phyloP scores from a whole-genome alignment of 2,329 filamentous ascomycete genomes.

The Coniella vitis region DNA sequence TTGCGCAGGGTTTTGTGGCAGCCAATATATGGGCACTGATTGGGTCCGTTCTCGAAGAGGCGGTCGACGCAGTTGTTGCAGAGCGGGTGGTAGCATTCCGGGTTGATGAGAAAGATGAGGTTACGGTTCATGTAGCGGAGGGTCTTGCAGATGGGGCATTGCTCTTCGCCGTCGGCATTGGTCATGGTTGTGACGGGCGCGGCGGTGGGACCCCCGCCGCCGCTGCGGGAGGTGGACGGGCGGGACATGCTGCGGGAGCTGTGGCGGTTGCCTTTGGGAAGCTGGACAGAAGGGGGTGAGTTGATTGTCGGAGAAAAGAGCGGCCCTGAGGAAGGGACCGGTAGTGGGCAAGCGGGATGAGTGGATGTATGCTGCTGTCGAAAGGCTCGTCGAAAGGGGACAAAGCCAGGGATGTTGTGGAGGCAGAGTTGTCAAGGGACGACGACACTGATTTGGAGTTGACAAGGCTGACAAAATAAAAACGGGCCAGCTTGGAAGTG shows the following conservation, averaged over 20 bases:
- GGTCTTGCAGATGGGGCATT: constrained; percentile 96
- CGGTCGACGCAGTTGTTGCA: constrained; percentile 93
- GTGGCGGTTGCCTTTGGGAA: neutral
- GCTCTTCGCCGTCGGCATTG: constrained; percentile 46
- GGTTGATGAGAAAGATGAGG: constrained; percentile 94
- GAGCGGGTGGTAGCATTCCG: constrained; percentile 99
- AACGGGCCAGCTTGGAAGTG: neutral
- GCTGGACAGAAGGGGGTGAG: neutral
- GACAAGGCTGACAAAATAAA: neutral
- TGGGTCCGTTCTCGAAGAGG: constrained; percentile 86
- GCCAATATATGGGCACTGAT: constrained; percentile 83
- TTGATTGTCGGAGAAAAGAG: too few relatives aligned
- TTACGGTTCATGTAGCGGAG: constrained; percentile 90
- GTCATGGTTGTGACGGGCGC: constrained; percentile 13
- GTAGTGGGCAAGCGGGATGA: too few relatives aligned
- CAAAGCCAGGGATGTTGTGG: too few relatives aligned
- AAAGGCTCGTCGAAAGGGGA: too few relatives aligned
- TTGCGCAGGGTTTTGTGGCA: constrained; percentile 84
- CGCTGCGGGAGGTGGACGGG: constrained; percentile 17
- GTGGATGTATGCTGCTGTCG: too few relatives aligned
- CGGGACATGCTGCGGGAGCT: constrained; percentile 28
- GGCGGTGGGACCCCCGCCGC: constrained; percentile 13
- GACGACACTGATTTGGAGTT: neutral
- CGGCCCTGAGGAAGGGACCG: too few relatives aligned
- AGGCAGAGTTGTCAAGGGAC: neutral